A percentile compares a stretch with the other conserved stretches of the same genome.
phyloP scores from a whole-genome alignment of 2,329 filamentous ascomycete species.

The Beauveria scarabaeidicola region DNA sequence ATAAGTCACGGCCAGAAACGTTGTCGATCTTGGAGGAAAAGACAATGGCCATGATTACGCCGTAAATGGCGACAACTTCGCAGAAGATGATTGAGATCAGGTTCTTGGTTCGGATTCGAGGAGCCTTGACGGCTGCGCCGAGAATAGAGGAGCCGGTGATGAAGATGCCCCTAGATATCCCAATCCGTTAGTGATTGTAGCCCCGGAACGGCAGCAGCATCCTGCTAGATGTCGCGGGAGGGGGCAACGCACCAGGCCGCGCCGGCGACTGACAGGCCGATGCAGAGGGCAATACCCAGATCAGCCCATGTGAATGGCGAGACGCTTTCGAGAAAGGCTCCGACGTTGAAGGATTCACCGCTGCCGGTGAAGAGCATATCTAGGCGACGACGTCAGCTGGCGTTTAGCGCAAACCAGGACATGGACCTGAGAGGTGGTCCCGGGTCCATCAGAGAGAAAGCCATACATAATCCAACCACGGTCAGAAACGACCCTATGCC shows the following conservation, averaged over 20 bases:
- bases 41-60: slow-evolving; percentile 98
- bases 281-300: slow-evolving; percentile 86
- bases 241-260: slow-evolving; percentile 68
- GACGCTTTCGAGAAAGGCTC: slow-evolving; percentile 85
- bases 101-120: slow-evolving; percentile 98
- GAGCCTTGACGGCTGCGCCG: slow-evolving; percentile 91
- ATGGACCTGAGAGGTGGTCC: neutral
- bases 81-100: slow-evolving; percentile 99
- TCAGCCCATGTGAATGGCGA: slow-evolving; percentile 93
- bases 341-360: slow-evolving; percentile 95
- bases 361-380: slow-evolving; percentile 98
- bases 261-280: slow-evolving; percentile 90
- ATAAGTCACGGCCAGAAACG: slow-evolving; percentile 55
- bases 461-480: slow-evolving; percentile 73
- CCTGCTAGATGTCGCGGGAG: slow-evolving; percentile 23
- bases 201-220: slow-evolving; percentile 6
- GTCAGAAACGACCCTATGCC: slow-evolving; percentile 59
- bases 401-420: neutral
- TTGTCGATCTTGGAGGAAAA: slow-evolving; percentile 80
- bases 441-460: slow-evolving; percentile 12
- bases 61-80: slow-evolving; percentile 99
- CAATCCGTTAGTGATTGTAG: slow-evolving; percentile 14
- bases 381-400: slow-evolving; percentile 28
- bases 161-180: slow-evolving; percentile 76
- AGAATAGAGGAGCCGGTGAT: slow-evolving; percentile 97